Evolutionary conservation across 768 basidiomycete genomes (phyloP), one percentile per base, ranked within the genome.

Genomic region (Pleurotus giganteus): DNA sequence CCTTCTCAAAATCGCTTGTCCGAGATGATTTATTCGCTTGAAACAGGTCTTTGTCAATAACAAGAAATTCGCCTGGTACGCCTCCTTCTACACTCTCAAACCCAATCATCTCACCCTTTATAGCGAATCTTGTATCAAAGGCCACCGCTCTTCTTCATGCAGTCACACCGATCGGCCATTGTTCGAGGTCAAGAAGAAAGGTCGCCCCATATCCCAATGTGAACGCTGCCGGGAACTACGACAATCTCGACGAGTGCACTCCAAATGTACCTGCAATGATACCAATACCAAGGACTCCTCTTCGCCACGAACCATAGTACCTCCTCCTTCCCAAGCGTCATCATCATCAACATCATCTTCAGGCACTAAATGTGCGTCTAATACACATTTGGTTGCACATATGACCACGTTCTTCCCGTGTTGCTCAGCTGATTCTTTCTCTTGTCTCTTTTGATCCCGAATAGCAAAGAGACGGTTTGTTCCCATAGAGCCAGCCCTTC

Each of bases 171-270:
- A 93, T 61, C 78, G 94, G 17, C 92, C 93, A 3, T 76, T 97
- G n/a, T 94, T 91, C 58, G 91, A 95, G 68, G 86, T 96, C 56
- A 91, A 94, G 78, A 91, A 89, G 76, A 94, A 96, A 67, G 94
- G 94, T 2, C 80, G 94, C 5, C 94, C 94, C 0, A 82, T 93
- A 13, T 92, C 94, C 5, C 94, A 96, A 67, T 97, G 94, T 71
- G 78, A 82, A 52, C 85, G 84, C 61, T 96, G 94, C 65, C 84
- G 91, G 31, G 83, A 91, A 61, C 77, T 90, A 29, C 82, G 94
- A 15, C 87, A 91, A 69, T 86, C 85, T 39, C 88, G 85, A 69
- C 84, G 81, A 58, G 77, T 92, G 28, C 91, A 94, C 65, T 88
- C 89, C 28, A 92, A 89, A 64, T 93, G 91, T 67, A 85, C 79